Evolutionary conservation across 768 basidiomycete species (phyloP), one percentile per base, ranked within the genome.

Genomic region (Pisolithus albus): DNA sequence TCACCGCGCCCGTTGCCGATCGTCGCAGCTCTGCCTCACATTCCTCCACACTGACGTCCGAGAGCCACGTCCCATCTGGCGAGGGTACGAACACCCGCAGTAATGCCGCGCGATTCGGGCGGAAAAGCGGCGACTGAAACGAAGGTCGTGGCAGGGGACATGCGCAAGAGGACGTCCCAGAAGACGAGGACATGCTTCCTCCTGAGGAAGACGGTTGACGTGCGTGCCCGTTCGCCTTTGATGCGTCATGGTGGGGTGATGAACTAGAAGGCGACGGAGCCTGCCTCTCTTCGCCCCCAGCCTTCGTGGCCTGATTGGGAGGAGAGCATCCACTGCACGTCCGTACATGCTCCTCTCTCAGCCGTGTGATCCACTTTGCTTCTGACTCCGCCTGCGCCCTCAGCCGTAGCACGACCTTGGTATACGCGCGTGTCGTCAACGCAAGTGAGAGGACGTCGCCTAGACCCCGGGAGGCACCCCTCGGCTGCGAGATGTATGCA

Each of bases 11-110:
- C 7, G 87, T 83, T 2, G 64, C 55, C 8, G 60, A 59, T 10
- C 80, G 73, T 56, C 80, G 81, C 57, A 88, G 74, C 71, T 93
- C 91, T 1, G 77, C 80, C 65, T 93, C 91, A 62, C 90, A 92
- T 59, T 86, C 84, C 50, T 90, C 59, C 18, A 93, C 82, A 52
- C 87, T 85, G 57, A 79, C 75, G 64, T 92, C 90, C 9, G 84
- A 85, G 43, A 93, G 70, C 90, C 90, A 93, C 56, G 86, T 84
- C 7, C 89, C 89, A 49, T 90, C 88, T 0, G 86, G 86, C 8
- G 86, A 88, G 18, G 89, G 91, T 4, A 93, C 86, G 59, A 91
- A 92, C 34, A 89, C 86, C 19, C 87, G 72, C 55, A 92, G 61
- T 18, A 92, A 70, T 21, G 88, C 88, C 2, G 91, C 89, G 13